A percentile compares a stretch with the other conserved stretches of the same genome.
Evolutionary conservation across 495 filamentous ascomycete genomes (phyloP).

Genomic region (Penicillium atrosanguineum): DNA sequence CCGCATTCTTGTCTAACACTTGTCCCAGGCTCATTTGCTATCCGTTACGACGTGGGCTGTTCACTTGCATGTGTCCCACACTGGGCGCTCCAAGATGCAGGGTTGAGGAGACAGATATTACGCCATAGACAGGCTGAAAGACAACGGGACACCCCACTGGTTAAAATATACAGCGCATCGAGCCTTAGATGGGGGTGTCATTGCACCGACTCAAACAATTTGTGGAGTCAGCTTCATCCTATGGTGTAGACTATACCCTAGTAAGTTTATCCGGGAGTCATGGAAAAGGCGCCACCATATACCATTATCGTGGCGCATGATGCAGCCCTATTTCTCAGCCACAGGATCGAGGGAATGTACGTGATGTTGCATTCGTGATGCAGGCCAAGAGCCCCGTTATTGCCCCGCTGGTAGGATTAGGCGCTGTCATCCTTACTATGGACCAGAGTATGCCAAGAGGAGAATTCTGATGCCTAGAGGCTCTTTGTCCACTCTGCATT

Average conservation of each 20-base stretch:
- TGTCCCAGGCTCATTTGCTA: slow-evolving; percentile 19
- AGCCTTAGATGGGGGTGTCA: too few relatives aligned
- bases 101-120: neutral
- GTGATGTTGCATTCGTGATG: slow-evolving; percentile 17
- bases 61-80: slow-evolving; percentile 6
- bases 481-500: neutral
- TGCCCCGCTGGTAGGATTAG: slow-evolving; percentile 2
- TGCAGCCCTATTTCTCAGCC: slow-evolving; percentile 14
- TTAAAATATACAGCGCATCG: too few relatives aligned
- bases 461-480: slow-evolving; percentile 24
- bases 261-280: too few relatives aligned
- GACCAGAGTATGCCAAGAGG: neutral
- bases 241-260: too few relatives aligned
- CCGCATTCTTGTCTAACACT: slow-evolving; percentile 17
- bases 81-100: neutral
- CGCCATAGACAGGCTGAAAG: too few relatives aligned
- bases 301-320: slow-evolving; percentile 20
- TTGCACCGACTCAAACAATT: too few relatives aligned
- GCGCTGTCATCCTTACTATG: neutral
- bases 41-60: slow-evolving; percentile 8
- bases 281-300: neutral
- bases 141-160: too few relatives aligned
- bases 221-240: too few relatives aligned
- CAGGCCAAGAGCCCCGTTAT: slow-evolving; percentile 15
- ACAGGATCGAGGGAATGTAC: slow-evolving; percentile 6